Conservation (phyloP, 2,329 filamentous ascomycete genomes). For the Pseudocercospora vitis region DNA sequence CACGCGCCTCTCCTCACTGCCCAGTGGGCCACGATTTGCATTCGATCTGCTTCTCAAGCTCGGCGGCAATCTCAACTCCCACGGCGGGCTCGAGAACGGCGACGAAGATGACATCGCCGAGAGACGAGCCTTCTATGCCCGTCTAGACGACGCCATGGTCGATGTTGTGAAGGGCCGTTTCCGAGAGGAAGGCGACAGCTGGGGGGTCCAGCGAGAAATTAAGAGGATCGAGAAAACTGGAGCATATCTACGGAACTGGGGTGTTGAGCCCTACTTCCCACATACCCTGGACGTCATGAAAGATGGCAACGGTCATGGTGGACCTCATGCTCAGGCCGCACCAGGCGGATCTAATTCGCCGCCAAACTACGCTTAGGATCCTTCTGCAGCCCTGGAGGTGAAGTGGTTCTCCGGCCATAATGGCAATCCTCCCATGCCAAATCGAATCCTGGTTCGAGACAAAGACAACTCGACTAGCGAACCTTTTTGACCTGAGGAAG, state of each 20-base stretch:
- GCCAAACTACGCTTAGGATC: conserved; percentile 15
- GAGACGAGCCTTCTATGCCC: conserved; percentile 51
- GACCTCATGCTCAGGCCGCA: conserved; percentile 4
- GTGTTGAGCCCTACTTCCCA: conserved; percentile 56
- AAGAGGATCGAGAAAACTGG: conserved; percentile 59
- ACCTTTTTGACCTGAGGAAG: background rate
- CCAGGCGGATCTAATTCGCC: conserved; percentile 8
- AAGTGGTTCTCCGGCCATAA: conserved; percentile 2
- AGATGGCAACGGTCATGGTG: conserved; percentile 30
- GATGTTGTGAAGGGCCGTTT: conserved; percentile 54
- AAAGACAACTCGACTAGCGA: background rate
- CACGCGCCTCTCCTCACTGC: conserved; percentile 50
- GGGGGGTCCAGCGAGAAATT: conserved; percentile 54
- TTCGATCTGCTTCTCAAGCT: conserved; percentile 58
- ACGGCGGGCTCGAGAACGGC: conserved; percentile 53
- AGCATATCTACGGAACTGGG: conserved; percentile 52
- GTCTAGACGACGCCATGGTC: conserved; percentile 53
- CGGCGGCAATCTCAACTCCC: conserved; percentile 56
- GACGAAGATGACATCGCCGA: conserved; percentile 51
- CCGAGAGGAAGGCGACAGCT: conserved; percentile 51
- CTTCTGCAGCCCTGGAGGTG: background rate
- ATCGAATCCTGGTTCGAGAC: background rate
- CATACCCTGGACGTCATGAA: conserved; percentile 53
- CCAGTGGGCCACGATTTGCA: conserved; percentile 50
- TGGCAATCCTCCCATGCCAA: background rate